phyloP scores from a whole-genome alignment of 257 asterid genomes.

The Buddleja alternifolia region DNA sequence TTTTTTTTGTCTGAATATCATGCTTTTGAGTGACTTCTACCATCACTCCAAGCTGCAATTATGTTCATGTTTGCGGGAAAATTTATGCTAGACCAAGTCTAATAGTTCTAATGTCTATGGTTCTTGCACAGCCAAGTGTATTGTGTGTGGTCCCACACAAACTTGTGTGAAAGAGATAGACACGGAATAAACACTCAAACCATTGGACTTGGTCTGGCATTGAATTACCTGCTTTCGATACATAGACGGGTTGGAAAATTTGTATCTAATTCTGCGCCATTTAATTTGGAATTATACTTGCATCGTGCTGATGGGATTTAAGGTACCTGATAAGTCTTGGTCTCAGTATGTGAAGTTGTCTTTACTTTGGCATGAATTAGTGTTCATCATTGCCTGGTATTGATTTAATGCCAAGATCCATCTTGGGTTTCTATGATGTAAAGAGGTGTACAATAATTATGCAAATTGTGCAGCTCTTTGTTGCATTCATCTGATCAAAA shows the following conservation, averaged over 20 bases:
- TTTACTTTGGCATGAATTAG: neutral
- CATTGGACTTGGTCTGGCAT: too few relatives aligned
- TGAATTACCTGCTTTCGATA: too few relatives aligned
- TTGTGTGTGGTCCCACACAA: too few relatives aligned
- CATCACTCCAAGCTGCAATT: slow-evolving; percentile 8
- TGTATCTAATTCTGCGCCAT: neutral
- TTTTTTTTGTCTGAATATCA: neutral
- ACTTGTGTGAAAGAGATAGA: too few relatives aligned
- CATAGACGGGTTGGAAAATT: neutral
- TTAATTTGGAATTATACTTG: slow-evolving; percentile 6
- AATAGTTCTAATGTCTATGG: too few relatives aligned
- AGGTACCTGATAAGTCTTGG: slow-evolving; percentile 2
- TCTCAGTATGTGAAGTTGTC: slow-evolving; percentile 2
- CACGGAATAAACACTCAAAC: too few relatives aligned
- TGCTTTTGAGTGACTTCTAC: neutral
- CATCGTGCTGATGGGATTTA: neutral
- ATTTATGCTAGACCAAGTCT: too few relatives aligned
- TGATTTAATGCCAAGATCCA: slow-evolving; percentile 13
- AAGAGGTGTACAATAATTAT: neutral
- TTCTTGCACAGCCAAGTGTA: too few relatives aligned
- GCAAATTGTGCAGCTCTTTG: slow-evolving; percentile 6
- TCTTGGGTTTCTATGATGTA: neutral
- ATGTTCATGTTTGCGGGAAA: slow-evolving; percentile 23
- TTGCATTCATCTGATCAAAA: neutral
- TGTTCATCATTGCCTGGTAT: neutral